These are phyloP conservation scores for Phytophthora hibernalis DNA, from an alignment of 352 stramenopile species.

Conservation along the genomic window DNA sequence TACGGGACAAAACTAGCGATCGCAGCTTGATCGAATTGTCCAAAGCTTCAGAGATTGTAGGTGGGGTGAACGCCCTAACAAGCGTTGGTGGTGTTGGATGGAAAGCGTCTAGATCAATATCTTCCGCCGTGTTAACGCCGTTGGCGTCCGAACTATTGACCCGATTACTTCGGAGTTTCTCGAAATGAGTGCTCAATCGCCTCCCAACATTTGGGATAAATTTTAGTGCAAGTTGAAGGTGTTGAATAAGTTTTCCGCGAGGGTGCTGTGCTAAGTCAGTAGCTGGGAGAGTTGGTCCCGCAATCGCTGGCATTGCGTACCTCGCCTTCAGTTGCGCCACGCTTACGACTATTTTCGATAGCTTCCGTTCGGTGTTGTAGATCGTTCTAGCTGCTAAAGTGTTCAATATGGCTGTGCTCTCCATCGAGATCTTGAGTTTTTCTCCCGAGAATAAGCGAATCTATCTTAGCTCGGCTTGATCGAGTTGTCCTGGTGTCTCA, in stretches of 20 bases:
- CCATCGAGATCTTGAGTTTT: background rate
- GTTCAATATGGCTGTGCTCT: background rate
- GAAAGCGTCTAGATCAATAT: background rate
- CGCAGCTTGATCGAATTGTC: background rate
- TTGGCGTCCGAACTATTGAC: background rate
- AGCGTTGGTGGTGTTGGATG: background rate
- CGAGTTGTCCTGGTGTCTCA: background rate
- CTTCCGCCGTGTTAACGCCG: background rate
- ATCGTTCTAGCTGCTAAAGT: background rate
- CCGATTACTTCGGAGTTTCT: slow-evolving; percentile 11
- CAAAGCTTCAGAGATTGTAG: background rate
- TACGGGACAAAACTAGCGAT: background rate
- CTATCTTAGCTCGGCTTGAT: background rate
- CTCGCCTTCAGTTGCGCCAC: background rate
- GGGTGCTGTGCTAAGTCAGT: slow-evolving; percentile 13
- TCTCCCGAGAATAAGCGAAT: background rate
- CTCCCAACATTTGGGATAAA: slow-evolving; percentile 28
- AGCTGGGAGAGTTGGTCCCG: slow-evolving; percentile 13
- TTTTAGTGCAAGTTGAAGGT: slow-evolving; percentile 9
- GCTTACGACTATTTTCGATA: background rate
- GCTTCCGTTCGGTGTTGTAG: background rate
- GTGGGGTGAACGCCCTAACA: background rate
- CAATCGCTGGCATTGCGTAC: background rate
- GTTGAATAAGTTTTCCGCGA: slow-evolving; percentile 16
- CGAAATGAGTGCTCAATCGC: slow-evolving; percentile 31